Evolutionary conservation across 2,329 filamentous ascomycete species (phyloP), one percentile per base, ranked within the genome.

Genomic region (Rhynchosporium agropyri): DNA sequence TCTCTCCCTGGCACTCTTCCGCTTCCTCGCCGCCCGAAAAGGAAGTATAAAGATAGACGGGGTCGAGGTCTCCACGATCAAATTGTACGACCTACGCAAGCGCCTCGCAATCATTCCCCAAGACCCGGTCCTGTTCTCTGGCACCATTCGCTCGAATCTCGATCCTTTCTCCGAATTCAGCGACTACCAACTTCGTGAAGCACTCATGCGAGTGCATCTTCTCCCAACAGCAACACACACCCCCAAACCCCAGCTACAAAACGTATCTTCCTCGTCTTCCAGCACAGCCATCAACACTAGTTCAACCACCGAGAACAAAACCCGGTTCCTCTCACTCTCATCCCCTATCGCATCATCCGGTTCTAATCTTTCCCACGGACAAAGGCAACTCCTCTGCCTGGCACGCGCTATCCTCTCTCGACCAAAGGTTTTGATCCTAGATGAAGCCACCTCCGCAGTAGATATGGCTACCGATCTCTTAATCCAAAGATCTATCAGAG

Each of bases 341-440:
- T 87, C 86, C 20, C 79, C 83, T 57, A 84, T 92, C 66, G 84
- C 87, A 2, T 87, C 90, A 72, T 88, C 87, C 20, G 89, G 89
- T 0, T 81, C 62, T 6, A 68, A 69, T 38, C 60, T 80, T 4
- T 71, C 69, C 4, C 87, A 97, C 26, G 93, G 93, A 12, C 93
- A 97, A 77, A 87, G 94, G 1, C 94, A 97, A 76, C 84, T 97
- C 54, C 95, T 97, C 88, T 93, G 93, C 1, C 83, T 98, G 0
- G 92, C 92, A 0, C 88, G 94, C 0, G 94, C 93, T 0, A 84
- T 98, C 1, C 91, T 97, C 5, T 87, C 92, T 40, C 86, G 88
- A 46, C 89, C 88, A 0, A 90, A 89, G 69, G 96, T 98, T 76
- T 96, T 97, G 69, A 87, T 98, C 51, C 96, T 92, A 76, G 94